phyloP scores from a whole-genome alignment of 495 filamentous ascomycete genomes.

The Oidiodendron maius region DNA sequence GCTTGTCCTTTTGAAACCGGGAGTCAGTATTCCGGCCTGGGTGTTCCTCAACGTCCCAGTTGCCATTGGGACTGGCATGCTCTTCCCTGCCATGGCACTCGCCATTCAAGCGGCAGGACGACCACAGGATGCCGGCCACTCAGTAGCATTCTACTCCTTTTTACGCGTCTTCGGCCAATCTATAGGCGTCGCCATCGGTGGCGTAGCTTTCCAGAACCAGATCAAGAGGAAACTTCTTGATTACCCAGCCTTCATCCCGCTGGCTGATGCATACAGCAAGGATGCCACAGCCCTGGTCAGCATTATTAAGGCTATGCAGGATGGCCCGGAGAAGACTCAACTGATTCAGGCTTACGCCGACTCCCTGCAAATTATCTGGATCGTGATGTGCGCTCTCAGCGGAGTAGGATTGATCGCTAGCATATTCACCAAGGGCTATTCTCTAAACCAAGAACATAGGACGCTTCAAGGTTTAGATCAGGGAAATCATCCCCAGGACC shows the following conservation, averaged over 20 bases:
- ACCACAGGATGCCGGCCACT: slow-evolving; percentile 46
- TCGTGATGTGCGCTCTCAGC: slow-evolving; percentile 33
- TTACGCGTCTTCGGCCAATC: slow-evolving; percentile 50
- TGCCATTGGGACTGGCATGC: slow-evolving; percentile 49
- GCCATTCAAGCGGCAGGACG: slow-evolving; percentile 38
- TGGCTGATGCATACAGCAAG: slow-evolving; percentile 42
- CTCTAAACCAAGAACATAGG: slow-evolving; percentile 16
- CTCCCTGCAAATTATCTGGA: slow-evolving; percentile 52
- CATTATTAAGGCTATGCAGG: slow-evolving; percentile 50
- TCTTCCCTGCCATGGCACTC: slow-evolving; percentile 45
- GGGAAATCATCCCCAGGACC: neutral
- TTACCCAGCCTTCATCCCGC: slow-evolving; percentile 34
- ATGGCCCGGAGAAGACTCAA: slow-evolving; percentile 30
- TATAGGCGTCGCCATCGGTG: slow-evolving; percentile 45
- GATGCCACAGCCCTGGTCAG: slow-evolving; percentile 56
- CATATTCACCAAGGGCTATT: slow-evolving; percentile 15
- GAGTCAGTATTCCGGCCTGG: slow-evolving; percentile 40
- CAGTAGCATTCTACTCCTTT: slow-evolving; percentile 53
- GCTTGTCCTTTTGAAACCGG: slow-evolving; percentile 40
- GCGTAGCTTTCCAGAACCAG: slow-evolving; percentile 54
- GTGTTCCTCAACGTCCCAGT: slow-evolving; percentile 46
- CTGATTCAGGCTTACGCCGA: slow-evolving; percentile 51
- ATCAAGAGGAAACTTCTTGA: slow-evolving; percentile 40
- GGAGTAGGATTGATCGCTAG: slow-evolving; percentile 16
- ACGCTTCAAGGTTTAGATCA: slow-evolving; percentile 6